Evolutionary conservation across 331 rosid species (phyloP), one percentile per base, ranked within the genome.

Genomic region (Dryas integrifolia): DNA sequence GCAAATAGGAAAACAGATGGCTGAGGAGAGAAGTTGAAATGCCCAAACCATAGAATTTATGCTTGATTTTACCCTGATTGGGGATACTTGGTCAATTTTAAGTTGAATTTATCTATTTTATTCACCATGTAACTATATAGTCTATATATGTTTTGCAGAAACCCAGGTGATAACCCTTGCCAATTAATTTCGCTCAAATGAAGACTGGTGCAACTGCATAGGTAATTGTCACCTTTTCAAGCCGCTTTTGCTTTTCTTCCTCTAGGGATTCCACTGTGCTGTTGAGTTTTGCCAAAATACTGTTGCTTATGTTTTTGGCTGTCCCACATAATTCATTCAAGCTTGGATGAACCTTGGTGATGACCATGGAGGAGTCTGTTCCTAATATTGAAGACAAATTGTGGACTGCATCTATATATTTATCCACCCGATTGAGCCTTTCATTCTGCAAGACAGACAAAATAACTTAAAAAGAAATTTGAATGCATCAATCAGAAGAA

Each of bases 191-290:
- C 7, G 62, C 49, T 55, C n/a, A 61, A 67, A 66, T 69, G 61
- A 45, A 61, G 52, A 60, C 5, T 49, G 67, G 7, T 67, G 18
- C 21, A 65, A 58, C 58, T 7, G 59, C 61, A 21, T 18, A 38
- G 30, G 63, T 30, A 43, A 62, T 5, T 57, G 30, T 82, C 72
- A 91, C 99, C 96, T 95, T 89, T 77, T 87, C 86, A 16, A 95
- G 89, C 58, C 98, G 86, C 74, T 74, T 80, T 84, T 88, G 81
- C 89, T 95, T 95, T 84, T 95, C 97, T 82, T 88, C 90, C 43
- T 76, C 82, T 26, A 95, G 96, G 53, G 92, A 87, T 79, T 88
- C 89, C 76, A 92, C 96, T 3, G 85, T 83, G 81, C 70, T 84
- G 67, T 82, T 82, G 73, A 95, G 98, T 79, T 88, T 85, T 26